Base-by-base conservation (phyloP, 1,284 basidiomycete genomes). In the Albatrellus sp. region DNA sequence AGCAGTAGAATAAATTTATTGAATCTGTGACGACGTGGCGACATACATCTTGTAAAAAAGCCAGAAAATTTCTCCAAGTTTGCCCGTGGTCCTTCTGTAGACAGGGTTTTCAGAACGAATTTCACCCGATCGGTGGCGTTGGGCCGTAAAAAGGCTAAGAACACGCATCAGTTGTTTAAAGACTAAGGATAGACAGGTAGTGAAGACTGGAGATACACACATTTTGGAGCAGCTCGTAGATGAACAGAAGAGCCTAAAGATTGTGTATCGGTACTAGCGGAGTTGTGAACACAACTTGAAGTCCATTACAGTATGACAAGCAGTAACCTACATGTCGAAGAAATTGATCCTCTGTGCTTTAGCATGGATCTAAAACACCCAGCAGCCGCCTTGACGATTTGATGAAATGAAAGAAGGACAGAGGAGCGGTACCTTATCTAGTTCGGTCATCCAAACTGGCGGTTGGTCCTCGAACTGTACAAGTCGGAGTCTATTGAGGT, bases 371-470 rank as follows among this genome's bases (percentile, higher is more conserved):
- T 90, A 53, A 52, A 46, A 51, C 37, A 24, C 24, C 24, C 24
- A 24, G 37, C 2, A 16, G 16, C 14, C 37, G 24, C 24, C 24
- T 24, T 24, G 24, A 24, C 24, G 24, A 24, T 24, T n/a, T n/a
- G 41, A 44, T 40, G 36, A 34, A 24, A 39, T 29, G 10, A 33
- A n/a, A 24, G 30, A 11, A 33, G 37, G 28, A 38, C 16, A 31
- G 37, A 40, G 40, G 43, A 44, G 41, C 43, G 45, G 29, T 40
- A 80, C 84, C 78, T 89, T 93, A 54, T 91, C 78, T 30, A 83
- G 65, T 61, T 93, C 90, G 11, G 87, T 76, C 63, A 90, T 80
- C 79, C 78, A 83, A 30, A 80, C 70, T 16, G 85, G 82, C 10
- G 67, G 63, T 49, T 75, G 64, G 42, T 75, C 81, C 47, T 80